These are phyloP conservation scores for Waltergamsia citrina DNA, from an alignment of 2,329 filamentous ascomycete genomes.

Conservation along the genomic window DNA sequence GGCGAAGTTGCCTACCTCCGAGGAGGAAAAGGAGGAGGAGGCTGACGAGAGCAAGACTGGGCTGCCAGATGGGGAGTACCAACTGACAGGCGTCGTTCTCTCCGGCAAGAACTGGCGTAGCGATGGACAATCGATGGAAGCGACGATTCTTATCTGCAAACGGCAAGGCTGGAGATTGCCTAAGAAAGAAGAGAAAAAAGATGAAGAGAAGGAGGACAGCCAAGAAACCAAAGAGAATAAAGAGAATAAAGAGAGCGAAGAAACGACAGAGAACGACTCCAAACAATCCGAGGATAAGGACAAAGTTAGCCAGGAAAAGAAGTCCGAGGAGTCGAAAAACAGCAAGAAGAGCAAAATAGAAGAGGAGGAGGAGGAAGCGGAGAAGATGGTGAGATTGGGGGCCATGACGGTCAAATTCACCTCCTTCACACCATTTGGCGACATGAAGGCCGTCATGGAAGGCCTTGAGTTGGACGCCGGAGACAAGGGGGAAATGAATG, in stretches of 20 bases:
- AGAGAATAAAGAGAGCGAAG: neutral
- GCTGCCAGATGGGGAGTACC: neutral
- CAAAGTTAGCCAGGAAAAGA: too few species aligned
- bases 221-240: neutral
- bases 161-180: conserved; percentile 1
- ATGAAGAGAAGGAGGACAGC: neutral
- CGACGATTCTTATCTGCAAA: conserved; percentile 18
- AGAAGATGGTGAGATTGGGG: conserved; percentile 1
- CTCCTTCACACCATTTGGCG: conserved; percentile 12
- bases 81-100: conserved; percentile 6
- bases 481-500: conserved; percentile 13
- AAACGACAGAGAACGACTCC: neutral
- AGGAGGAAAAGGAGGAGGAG: too few species aligned
- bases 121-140: conserved; percentile 4
- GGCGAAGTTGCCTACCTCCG: too few species aligned
- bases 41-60: neutral
- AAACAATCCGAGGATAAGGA: neutral
- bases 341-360: neutral
- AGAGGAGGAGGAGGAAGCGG: neutral
- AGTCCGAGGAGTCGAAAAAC: neutral
- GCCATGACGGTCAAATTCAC: conserved; percentile 8
- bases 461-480: conserved; percentile 8
- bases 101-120: conserved; percentile 4
- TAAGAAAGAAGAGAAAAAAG: neutral
- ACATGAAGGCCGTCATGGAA: conserved; percentile 14